phyloP scores from a whole-genome alignment of 805 yeast genomes.

The Candida bentonensis region DNA sequence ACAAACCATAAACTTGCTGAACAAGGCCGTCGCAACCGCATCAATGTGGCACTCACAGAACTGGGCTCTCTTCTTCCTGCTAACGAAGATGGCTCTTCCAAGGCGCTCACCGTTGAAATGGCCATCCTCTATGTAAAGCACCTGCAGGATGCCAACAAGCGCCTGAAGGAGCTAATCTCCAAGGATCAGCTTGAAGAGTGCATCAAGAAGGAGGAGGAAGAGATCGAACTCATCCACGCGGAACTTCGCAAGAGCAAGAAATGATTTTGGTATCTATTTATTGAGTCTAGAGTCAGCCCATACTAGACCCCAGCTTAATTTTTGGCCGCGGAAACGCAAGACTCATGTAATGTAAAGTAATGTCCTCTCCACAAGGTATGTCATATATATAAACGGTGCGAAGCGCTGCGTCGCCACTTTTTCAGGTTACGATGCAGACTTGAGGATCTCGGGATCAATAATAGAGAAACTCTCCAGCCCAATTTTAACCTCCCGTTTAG shows the following conservation, averaged over 20 bases:
- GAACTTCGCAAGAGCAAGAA: not conserved
- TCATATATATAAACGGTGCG: no score
- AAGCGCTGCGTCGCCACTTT: no score
- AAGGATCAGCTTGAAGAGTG: not conserved
- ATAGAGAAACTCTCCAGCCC: constrained; percentile 2
- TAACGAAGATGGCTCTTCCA: constrained; percentile 47
- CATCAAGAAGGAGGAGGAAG: not conserved
- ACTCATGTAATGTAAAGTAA: no score
- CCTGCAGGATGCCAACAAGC: constrained; percentile 18
- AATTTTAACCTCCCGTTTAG: not conserved
- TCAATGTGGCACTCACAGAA: constrained; percentile 76
- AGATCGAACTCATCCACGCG: not conserved
- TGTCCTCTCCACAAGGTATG: no score
- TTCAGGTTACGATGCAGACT: not conserved
- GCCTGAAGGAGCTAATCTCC: not conserved
- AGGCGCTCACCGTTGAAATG: constrained; percentile 90
- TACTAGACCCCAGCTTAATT: no score
- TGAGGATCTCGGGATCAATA: constrained; percentile 3
- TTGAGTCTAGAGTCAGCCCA: no score
- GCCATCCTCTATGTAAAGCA: constrained; percentile 57
- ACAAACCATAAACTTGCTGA: constrained; percentile 85
- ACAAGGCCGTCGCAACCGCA: constrained; percentile 87
- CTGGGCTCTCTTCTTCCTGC: constrained; percentile 57
- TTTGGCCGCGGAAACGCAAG: no score
- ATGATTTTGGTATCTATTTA: no score